These are phyloP conservation scores for Chromosphaera perkinsii DNA, from an alignment of 208 protist genomes.

Conservation along the genomic window DNA sequence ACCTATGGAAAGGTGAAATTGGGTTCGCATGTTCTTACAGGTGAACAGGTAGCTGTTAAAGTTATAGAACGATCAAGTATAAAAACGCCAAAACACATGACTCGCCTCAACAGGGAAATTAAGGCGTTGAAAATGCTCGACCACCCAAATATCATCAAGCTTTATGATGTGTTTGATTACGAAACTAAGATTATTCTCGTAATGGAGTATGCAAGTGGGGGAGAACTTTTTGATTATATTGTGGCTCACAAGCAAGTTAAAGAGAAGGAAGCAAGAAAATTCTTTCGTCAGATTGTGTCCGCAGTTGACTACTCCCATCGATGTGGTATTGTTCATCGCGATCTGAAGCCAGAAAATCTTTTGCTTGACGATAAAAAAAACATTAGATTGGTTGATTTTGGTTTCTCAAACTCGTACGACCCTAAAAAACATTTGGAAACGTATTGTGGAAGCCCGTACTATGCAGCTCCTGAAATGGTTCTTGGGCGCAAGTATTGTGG, in stretches of 20 bases:
- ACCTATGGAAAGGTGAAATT: slow-evolving; percentile 42
- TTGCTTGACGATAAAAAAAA: slow-evolving; percentile 46
- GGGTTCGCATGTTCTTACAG: slow-evolving; percentile 14
- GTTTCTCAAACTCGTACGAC: slow-evolving; percentile 49
- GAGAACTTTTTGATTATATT: slow-evolving; percentile 56
- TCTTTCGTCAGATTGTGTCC: slow-evolving; percentile 62
- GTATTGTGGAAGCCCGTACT: slow-evolving; percentile 54
- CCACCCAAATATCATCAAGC: slow-evolving; percentile 33
- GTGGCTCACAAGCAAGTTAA: slow-evolving; percentile 36
- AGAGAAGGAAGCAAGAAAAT: slow-evolving; percentile 56
- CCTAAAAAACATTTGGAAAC: slow-evolving; percentile 43
- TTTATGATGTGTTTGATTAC: slow-evolving; percentile 33
- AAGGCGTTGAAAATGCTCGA: slow-evolving; percentile 17
- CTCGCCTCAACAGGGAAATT: slow-evolving; percentile 18
- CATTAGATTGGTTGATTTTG: slow-evolving; percentile 63
- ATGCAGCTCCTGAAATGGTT: slow-evolving; percentile 52
- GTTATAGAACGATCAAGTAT: slow-evolving; percentile 19
- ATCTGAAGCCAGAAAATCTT: slow-evolving; percentile 62
- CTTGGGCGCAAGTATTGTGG: slow-evolving; percentile 35
- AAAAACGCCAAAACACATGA: slow-evolving; percentile 20
- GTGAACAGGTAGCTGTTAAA: slow-evolving; percentile 24
- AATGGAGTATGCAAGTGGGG: slow-evolving; percentile 49
- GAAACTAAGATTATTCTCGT: slow-evolving; percentile 24
- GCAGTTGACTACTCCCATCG: slow-evolving; percentile 66
- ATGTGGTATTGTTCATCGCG: slow-evolving; percentile 45